Evolutionary conservation across 2,329 filamentous ascomycete genomes (phyloP).

Genomic region (Apiospora kogelbergensis): DNA sequence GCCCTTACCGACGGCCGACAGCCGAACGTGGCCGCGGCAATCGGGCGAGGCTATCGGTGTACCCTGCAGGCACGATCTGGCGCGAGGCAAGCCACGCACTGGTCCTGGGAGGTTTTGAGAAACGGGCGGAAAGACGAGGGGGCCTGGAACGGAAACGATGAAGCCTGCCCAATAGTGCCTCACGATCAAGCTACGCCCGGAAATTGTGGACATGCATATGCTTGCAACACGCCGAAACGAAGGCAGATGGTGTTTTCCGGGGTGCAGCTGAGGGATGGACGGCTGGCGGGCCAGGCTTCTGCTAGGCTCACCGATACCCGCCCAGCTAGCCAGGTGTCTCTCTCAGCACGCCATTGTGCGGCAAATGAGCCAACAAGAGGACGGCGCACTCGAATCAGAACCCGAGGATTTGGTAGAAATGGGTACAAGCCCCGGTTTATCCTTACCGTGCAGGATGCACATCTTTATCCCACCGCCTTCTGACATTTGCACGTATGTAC

Average conservation of each 20-base stretch:
- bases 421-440: neutral
- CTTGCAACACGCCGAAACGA: neutral
- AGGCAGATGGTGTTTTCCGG: neutral
- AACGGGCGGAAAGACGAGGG: too few species aligned
- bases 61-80: neutral
- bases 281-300: too few species aligned
- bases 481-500: too few species aligned
- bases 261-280: neutral
- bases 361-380: neutral
- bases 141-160: neutral
- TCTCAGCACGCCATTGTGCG: neutral
- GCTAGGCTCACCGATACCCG: too few species aligned
- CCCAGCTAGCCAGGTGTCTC: neutral
- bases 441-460: neutral
- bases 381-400: neutral
- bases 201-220: neutral
- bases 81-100: neutral
- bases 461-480: slow-evolving; percentile 1
- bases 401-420: neutral
- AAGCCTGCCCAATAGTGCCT: neutral
- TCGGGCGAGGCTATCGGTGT: neutral
- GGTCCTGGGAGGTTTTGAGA: neutral
- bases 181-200: neutral
- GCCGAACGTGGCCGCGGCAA: neutral
- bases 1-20: neutral